Base-by-base conservation (phyloP, 176 grass and related monocot species). In the Poa pratensis region DNA sequence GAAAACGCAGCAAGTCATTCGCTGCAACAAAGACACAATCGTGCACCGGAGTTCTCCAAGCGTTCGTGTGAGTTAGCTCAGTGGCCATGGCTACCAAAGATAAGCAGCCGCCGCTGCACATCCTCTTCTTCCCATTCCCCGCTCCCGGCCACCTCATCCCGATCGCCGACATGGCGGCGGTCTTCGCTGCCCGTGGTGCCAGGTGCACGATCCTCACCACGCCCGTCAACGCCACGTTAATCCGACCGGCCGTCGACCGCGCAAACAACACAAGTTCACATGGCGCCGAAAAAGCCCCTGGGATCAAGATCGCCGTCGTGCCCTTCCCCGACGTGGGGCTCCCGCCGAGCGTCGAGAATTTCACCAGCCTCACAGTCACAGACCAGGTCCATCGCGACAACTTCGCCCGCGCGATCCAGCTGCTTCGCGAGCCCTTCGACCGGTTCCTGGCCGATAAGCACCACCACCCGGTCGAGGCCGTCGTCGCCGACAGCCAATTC, bases 121-220 rank as follows among this genome's bases (percentile, higher is more conserved):
- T 63, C 26, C 75, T 92, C 40, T 84, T 92, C 75, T 63, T 89
- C 12, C 90, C 90, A 34, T 92, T 89, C 67, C 35, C 77, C 0
- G 74, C 80, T 6, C 90, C 80, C 2, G 87, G 90, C 34, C 90
- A 92, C 68, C 74, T 89, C 27, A 73, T 92, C 20, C 90, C 90
- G 19, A 55, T 69, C 34, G 18, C 34, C 8, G 65, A 35, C 65
- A 69, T 69, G 65, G 65, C 65, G 3, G 34, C 34, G 34, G 17
- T 39, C 65, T 69, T 69, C 60, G 24, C 24, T 16, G 24, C 24
- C 5, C 60, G 60, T 63, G 60, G 60, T 1, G 85, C 81, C 81
- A 90, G 71, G 69, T 84, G 73, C 81, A 90, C 81, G 19, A 26
- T 93, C 76, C 24, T 93, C 73, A 90, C 91, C n/a, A 93, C 87